Percentiles rank a stretch among this genome's conserved stretches.
Evolutionary conservation across 2,329 filamentous ascomycete species (phyloP).

Genomic region (Sordariomycetes sp.): DNA sequence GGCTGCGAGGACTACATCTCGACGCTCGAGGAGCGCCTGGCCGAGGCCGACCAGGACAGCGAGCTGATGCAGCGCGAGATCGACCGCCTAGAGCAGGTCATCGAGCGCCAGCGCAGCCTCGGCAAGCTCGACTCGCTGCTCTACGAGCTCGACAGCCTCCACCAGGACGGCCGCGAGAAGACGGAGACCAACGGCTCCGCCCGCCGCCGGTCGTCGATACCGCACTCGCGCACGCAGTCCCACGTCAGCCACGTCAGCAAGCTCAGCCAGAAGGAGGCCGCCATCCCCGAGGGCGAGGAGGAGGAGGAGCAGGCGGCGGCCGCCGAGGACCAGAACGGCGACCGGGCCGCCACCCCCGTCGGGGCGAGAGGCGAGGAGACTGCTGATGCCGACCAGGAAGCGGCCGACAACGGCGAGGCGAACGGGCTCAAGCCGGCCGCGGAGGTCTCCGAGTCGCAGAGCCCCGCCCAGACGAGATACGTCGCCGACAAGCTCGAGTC

Average conservation of each 20-base stretch:
- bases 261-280: conserved; percentile 40
- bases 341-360: not conserved
- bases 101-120: conserved; percentile 88
- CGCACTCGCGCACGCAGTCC: conserved; percentile 44
- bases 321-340: conserved; percentile 8
- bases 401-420: conserved; percentile 2
- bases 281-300: conserved; percentile 43
- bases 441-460: conserved; percentile 36
- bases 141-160: conserved; percentile 75
- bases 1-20: conserved; percentile 95
- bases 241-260: conserved; percentile 42
- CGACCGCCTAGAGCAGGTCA: conserved; percentile 84
- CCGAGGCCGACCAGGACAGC: conserved; percentile 90
- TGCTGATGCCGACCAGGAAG: not conserved
- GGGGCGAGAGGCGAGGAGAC: not conserved
- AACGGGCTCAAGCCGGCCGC: conserved; percentile 2
- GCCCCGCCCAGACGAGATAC: conserved; percentile 71
- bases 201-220: conserved; percentile 29
- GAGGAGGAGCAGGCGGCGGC: conserved; percentile 35
- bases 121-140: conserved; percentile 90
- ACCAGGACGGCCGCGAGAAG: conserved; percentile 41
- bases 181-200: conserved; percentile 21
- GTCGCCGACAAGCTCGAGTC: conserved; percentile 88
- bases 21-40: conserved; percentile 86
- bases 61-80: conserved; percentile 97